These are phyloP conservation scores for Phytophthora pluvialis DNA, from an alignment of 352 stramenopile species.

Conservation along the genomic window DNA sequence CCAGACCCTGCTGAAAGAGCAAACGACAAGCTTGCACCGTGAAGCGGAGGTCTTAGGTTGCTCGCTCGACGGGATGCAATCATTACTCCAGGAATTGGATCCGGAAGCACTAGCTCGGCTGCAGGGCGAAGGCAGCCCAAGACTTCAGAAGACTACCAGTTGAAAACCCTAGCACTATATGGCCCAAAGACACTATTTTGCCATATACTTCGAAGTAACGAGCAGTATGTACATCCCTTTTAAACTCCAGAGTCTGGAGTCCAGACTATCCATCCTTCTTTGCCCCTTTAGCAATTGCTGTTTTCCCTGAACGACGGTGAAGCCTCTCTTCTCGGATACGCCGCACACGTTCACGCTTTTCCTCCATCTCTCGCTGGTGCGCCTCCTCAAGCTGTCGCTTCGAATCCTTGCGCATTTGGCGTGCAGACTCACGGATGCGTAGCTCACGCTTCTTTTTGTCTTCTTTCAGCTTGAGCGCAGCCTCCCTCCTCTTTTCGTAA, in stretches of 20 bases:
- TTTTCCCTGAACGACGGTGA: constrained; percentile 33
- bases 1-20: constrained; percentile 27
- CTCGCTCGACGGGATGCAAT: constrained; percentile 46
- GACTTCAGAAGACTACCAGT: not conserved
- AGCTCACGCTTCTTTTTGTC: constrained; percentile 74
- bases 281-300: constrained; percentile 26
- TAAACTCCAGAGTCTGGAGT: not conserved
- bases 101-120: constrained; percentile 28
- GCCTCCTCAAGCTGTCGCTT: constrained; percentile 67
- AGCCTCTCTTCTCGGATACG: constrained; percentile 64
- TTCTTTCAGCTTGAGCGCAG: constrained; percentile 69
- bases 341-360: constrained; percentile 69
- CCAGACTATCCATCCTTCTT: constrained; percentile 26
- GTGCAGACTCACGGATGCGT: constrained; percentile 60
- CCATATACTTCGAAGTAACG: not conserved
- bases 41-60: constrained; percentile 45
- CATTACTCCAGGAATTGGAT: constrained; percentile 53
- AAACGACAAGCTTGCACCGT: constrained; percentile 31
- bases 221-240: constrained; percentile 26
- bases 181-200: constrained; percentile 12
- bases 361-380: constrained; percentile 72
- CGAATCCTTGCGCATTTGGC: constrained; percentile 71
- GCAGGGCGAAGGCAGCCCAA: constrained; percentile 1
- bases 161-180: constrained; percentile 5
- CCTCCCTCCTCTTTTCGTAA: constrained; percentile 68